Evolutionary conservation across 352 stramenopile species (phyloP), one percentile per base, ranked within the genome.

Genomic region (Pythium vanterpoolii): DNA sequence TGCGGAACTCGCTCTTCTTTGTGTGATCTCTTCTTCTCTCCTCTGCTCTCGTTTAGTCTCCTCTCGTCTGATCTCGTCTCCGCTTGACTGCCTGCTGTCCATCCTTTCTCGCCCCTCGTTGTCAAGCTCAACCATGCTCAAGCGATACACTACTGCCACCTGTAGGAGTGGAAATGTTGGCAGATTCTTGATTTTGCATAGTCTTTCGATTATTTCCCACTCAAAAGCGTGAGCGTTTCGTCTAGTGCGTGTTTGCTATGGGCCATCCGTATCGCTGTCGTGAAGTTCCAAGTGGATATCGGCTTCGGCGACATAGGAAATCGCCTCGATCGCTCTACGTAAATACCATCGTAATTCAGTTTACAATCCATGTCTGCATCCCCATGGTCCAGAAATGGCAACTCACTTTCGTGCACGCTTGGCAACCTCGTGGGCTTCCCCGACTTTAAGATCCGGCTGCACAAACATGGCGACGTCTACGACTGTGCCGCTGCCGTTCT

Each of bases 221-320:
- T n/a, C n/a, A n/a, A n/a, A n/a, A n/a, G n/a, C n/a, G n/a, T n/a
- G n/a, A n/a, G n/a, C n/a, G n/a, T n/a, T n/a, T n/a, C n/a, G n/a
- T n/a, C n/a, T n/a, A n/a, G n/a, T n/a, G n/a, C n/a, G n/a, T n/a
- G n/a, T n/a, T n/a, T n/a, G 21, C 38, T 56, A 56, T 39, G 33
- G 43, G 13, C 39, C 24, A 31, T 64, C 56, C 4, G 46, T 9
- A 36, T 65, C 58, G 51, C 60, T 66, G 50, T 66, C 44, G 23
- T 61, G 73, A 5, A 94, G 74, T 58, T 94, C 84, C n/a, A 94
- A 52, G 55, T 94, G 84, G 46, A 94, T 91, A 45, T 94, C 84
- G 3, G 84, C 84, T 49, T 90, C 76, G 0, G 77, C 75, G 16
- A 94, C 82, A 47, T 92, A 94, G 31, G 82, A 62, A 39, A 94